These are phyloP conservation scores for Glebionis coronaria DNA, from an alignment of 129 eudicot genomes.

Conservation along the genomic window DNA sequence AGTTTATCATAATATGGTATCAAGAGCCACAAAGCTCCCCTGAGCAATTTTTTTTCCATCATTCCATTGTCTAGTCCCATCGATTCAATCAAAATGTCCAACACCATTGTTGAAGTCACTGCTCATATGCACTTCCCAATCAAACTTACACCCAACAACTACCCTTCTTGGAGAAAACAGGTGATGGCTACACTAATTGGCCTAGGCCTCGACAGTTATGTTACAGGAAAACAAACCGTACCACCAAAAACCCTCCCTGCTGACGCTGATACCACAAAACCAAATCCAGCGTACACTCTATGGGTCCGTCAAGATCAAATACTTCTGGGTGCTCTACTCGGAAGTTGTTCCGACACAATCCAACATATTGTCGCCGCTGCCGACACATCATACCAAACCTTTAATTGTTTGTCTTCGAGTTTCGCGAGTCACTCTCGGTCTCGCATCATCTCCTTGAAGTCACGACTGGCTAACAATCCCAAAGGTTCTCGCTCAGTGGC, in stretches of 20 bases:
- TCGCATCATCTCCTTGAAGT: not conserved
- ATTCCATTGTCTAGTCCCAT: too few species aligned
- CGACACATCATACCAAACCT: not conserved
- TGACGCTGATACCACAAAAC: conserved; percentile 2
- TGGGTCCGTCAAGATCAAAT: conserved; percentile 17
- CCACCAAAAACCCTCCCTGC: not conserved
- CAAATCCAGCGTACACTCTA: not conserved
- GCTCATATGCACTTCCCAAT: conserved; percentile 2
- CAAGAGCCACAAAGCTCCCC: too few species aligned
- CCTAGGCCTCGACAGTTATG: conserved; percentile 5
- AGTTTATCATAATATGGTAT: too few species aligned
- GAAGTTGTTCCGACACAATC: conserved; percentile 2
- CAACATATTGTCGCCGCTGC: not conserved
- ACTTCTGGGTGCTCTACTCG: conserved; percentile 2
- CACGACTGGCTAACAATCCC: not conserved
- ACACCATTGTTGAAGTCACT: not conserved
- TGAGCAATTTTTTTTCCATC: too few species aligned
- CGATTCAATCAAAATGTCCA: conserved; percentile 7
- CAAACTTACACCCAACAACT: conserved; percentile 14
- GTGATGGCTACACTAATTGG: conserved; percentile 10
- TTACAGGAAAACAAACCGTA: not conserved
- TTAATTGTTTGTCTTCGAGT: not conserved
- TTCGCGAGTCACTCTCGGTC: not conserved
- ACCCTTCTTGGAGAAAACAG: conserved; percentile 1
- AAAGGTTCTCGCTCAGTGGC: not conserved